These are phyloP conservation scores for Pseudohyphozyma bogoriensis DNA, from an alignment of 768 basidiomycete genomes.

Conservation along the genomic window DNA sequence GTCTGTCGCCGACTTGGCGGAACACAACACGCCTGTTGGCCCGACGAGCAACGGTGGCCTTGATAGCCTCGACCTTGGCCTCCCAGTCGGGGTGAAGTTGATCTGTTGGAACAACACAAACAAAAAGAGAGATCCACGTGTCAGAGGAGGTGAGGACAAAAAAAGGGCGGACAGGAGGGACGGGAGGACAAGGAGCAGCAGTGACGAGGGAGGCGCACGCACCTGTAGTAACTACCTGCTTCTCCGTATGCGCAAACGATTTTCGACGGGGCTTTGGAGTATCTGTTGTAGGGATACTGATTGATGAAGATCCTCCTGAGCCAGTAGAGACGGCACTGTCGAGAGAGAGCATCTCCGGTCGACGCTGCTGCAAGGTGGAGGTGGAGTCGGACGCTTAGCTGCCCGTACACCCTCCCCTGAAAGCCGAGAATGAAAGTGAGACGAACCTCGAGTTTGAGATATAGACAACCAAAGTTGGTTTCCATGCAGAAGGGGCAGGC, in stretches of 20 bases:
- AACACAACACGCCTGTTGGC: constrained; percentile 95
- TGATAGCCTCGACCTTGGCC: constrained; percentile 82
- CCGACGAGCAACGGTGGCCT: constrained; percentile 87
- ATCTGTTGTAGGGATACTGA: not conserved
- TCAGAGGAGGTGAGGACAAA: not conserved
- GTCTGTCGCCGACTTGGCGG: constrained; percentile 93
- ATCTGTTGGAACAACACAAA: constrained; percentile 42
- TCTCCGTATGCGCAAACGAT: constrained; percentile 26
- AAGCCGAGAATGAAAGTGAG: not conserved
- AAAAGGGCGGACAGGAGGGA: not conserved
- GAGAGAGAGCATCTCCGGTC: not conserved
- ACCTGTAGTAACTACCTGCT: constrained; percentile 29
- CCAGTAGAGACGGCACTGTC: not conserved
- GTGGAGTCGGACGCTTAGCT: not conserved
- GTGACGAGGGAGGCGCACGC: no score
- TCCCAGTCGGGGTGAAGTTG: constrained; percentile 98
- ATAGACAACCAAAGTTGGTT: constrained; percentile 89
- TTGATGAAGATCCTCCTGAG: not conserved
- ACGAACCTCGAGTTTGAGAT: constrained; percentile 37
- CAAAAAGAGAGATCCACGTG: no score
- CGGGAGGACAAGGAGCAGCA: no score
- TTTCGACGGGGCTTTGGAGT: constrained; percentile 15
- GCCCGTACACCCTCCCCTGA: not conserved
- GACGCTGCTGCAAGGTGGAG: not conserved
- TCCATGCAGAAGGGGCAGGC: constrained; percentile 97